Evolutionary conservation across 2,329 filamentous ascomycete species (phyloP).

Genomic region (Pseudogymnoascus sp.): DNA sequence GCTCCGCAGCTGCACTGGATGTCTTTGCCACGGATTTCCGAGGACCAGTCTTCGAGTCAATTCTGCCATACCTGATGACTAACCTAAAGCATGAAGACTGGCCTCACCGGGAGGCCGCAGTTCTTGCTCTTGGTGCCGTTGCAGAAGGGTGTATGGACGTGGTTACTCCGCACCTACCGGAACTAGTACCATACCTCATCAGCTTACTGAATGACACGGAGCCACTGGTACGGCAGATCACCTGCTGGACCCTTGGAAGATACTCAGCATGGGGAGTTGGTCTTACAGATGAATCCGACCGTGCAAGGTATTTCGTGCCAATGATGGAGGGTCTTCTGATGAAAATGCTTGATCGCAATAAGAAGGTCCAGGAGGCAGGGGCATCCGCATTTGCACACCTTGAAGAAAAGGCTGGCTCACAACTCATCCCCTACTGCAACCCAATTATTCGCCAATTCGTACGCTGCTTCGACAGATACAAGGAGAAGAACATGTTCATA

Average conservation of each 20-base stretch:
- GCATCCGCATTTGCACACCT: constrained; percentile 94
- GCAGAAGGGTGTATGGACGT: constrained; percentile 89
- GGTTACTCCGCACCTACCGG: constrained; percentile 81
- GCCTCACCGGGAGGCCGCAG: constrained; percentile 87
- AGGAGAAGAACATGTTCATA: constrained; percentile 98
- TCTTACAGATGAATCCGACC: constrained; percentile 57
- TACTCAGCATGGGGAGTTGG: constrained; percentile 90
- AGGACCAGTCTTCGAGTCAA: constrained; percentile 78
- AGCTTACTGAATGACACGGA: constrained; percentile 76
- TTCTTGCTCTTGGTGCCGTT: constrained; percentile 87
- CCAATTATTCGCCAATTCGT: constrained; percentile 92
- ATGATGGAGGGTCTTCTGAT: constrained; percentile 95
- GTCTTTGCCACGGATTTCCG: constrained; percentile 89
- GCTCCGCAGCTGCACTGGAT: constrained; percentile 89
- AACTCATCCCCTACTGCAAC: constrained; percentile 75
- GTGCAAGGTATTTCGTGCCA: constrained; percentile 76
- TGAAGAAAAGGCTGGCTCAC: constrained; percentile 81
- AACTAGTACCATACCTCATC: constrained; percentile 84
- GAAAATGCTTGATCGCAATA: constrained; percentile 95
- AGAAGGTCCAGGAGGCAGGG: constrained; percentile 93
- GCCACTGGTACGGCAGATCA: constrained; percentile 90
- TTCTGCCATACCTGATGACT: constrained; percentile 83
- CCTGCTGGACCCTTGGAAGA: constrained; percentile 91
- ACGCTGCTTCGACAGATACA: constrained; percentile 86
- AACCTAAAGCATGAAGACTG: constrained; percentile 85